Conservation (phyloP, 306 rosid genomes). For the Fragaria ananassa region DNA sequence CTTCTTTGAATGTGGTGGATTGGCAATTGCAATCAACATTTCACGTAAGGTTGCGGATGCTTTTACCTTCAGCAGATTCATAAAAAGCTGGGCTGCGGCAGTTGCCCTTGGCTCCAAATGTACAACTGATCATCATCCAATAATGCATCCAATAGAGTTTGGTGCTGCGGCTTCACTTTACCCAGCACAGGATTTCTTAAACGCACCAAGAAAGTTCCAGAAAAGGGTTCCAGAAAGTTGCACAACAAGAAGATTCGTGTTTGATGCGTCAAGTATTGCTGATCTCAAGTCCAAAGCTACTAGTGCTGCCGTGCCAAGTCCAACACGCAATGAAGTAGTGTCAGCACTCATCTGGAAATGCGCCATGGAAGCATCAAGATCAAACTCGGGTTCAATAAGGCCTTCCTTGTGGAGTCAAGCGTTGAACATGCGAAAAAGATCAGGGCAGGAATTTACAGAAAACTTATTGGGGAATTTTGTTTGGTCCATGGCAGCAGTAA, state of each 20-base stretch:
- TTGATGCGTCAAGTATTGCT: background rate
- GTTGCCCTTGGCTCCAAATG: background rate
- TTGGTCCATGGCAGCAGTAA: background rate
- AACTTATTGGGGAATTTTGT: slow-evolving; percentile 1
- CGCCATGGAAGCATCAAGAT: slow-evolving; percentile 8
- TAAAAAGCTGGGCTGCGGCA: slow-evolving; percentile 29
- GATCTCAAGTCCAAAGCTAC: slow-evolving; percentile 6
- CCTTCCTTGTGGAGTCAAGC: background rate
- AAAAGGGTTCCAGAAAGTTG: background rate
- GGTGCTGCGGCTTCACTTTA: background rate
- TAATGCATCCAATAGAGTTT: background rate
- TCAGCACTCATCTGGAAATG: slow-evolving; percentile 10
- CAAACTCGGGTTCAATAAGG: background rate
- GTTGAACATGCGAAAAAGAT: background rate
- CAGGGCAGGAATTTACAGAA: background rate
- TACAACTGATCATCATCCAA: background rate
- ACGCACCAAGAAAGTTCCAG: background rate
- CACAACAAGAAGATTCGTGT: slow-evolving; percentile 4
- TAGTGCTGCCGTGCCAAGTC: background rate
- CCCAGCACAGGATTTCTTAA: background rate
- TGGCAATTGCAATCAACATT: slow-evolving; percentile 34
- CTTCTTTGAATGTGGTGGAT: slow-evolving; percentile 41
- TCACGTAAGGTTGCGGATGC: slow-evolving; percentile 40
- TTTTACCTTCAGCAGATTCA: slow-evolving; percentile 24
- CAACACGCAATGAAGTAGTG: slow-evolving; percentile 5